A percentile compares a stretch with the other conserved stretches of the same genome.
phyloP scores from a whole-genome alignment of 2,329 filamentous ascomycete genomes.

The Mollisiaceae sp. region DNA sequence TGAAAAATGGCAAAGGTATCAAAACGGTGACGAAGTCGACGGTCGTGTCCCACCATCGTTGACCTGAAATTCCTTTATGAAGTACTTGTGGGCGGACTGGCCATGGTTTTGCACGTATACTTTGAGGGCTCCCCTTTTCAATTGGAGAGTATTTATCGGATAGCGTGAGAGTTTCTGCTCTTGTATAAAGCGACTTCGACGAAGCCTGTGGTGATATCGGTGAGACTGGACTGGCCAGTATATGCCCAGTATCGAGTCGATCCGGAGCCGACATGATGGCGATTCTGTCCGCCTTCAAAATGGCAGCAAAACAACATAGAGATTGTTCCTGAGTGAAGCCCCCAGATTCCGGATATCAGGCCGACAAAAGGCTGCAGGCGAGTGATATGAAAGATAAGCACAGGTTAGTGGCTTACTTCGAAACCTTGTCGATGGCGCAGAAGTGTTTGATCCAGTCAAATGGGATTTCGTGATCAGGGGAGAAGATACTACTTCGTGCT shows the following conservation, averaged over 20 bases:
- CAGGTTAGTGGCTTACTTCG: constrained; percentile 15
- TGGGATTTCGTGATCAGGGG: constrained; percentile 20
- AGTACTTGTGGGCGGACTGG: constrained; percentile 31
- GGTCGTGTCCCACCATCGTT: constrained; percentile 29
- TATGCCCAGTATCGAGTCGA: constrained; percentile 8
- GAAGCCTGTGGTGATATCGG: constrained; percentile 14
- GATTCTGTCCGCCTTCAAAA: not conserved
- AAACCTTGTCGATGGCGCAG: constrained; percentile 26
- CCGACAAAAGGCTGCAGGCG: constrained; percentile 10
- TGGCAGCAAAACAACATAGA: constrained; percentile 8
- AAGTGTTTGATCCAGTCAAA: constrained; percentile 25
- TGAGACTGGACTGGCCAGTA: constrained; percentile 13
- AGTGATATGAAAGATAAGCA: constrained; percentile 13
- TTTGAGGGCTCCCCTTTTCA: constrained; percentile 21
- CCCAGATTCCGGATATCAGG: constrained; percentile 8
- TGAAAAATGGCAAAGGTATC: constrained; percentile 33
- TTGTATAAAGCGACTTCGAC: constrained; percentile 19
- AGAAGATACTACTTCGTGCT: not conserved
- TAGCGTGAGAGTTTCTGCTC: constrained; percentile 21
- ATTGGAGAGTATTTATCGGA: constrained; percentile 26
- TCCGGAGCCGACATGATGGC: constrained; percentile 15
- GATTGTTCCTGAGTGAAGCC: constrained; percentile 9
- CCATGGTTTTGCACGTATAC: constrained; percentile 33
- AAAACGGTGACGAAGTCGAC: constrained; percentile 30
- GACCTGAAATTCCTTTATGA: constrained; percentile 23